A percentile compares a stretch with the other conserved stretches of the same genome.
phyloP scores from a whole-genome alignment of 306 rosid species.

The Prunus fruticosa region DNA sequence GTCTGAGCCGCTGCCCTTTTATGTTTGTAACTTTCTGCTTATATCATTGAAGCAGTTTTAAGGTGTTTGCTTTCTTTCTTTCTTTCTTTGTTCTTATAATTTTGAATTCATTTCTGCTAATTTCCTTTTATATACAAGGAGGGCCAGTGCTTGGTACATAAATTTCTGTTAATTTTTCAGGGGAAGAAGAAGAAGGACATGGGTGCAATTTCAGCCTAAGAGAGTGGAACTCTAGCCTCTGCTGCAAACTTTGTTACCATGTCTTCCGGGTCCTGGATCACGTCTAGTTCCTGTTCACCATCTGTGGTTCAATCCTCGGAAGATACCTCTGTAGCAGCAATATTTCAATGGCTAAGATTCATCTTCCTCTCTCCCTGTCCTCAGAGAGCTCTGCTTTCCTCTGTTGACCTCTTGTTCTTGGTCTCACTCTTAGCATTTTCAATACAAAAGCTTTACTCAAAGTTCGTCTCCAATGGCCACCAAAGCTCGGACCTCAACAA shows the following conservation, averaged over 20 bases:
- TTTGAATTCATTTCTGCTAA: background rate
- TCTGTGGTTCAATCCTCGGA: conserved; percentile 35
- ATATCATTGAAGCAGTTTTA: background rate
- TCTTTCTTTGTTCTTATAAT: background rate
- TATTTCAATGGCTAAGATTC: conserved; percentile 64
- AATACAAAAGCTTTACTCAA: conserved; percentile 46
- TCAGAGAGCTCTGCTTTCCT: conserved; percentile 68
- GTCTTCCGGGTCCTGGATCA: conserved; percentile 52
- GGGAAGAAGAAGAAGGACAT: background rate
- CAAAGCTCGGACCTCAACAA: conserved; percentile 43
- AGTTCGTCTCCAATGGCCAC: conserved; percentile 35
- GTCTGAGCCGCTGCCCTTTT: background rate
- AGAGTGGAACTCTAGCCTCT: background rate
- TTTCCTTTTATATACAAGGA: no score
- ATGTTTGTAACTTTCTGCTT: background rate
- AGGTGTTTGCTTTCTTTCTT: no score
- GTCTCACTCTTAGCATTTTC: conserved; percentile 48
- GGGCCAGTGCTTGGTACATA: background rate
- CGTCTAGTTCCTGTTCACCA: conserved; percentile 55
- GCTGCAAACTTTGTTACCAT: conserved; percentile 23
- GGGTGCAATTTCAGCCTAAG: background rate
- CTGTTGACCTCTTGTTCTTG: conserved; percentile 47
- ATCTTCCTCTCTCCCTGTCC: conserved; percentile 82
- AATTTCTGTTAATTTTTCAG: conserved; percentile 12
- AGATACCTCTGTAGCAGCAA: conserved; percentile 28